Conservation (phyloP, 2,329 filamentous ascomycete species). For the Clarireedia sp. region DNA sequence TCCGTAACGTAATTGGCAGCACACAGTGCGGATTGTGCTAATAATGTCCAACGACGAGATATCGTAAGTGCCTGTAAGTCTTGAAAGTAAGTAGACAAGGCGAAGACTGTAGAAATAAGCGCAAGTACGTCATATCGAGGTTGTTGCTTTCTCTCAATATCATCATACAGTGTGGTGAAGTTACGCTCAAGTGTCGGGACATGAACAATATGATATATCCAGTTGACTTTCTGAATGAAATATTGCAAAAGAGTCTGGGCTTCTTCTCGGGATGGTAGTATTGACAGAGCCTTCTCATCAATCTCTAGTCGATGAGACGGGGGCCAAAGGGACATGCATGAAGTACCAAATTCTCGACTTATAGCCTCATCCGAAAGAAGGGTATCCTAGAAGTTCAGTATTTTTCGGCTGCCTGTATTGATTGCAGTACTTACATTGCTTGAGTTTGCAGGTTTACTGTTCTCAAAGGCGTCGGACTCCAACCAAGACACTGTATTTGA, state of each 20-base stretch:
- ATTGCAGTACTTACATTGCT: neutral
- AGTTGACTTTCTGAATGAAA: conserved; percentile 16
- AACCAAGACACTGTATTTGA: conserved; percentile 3
- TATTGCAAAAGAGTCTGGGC: conserved; percentile 14
- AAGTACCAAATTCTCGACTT: conserved; percentile 13
- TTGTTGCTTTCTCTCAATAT: conserved; percentile 10
- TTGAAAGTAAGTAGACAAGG: conserved; percentile 17
- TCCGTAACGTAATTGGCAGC: conserved; percentile 24
- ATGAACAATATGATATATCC: conserved; percentile 22
- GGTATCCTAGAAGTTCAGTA: neutral
- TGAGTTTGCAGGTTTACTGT: neutral
- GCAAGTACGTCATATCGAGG: conserved; percentile 14
- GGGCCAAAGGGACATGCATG: conserved; percentile 11
- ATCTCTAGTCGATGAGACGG: conserved; percentile 1
- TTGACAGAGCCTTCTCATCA: conserved; percentile 4
- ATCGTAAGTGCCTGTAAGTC: neutral
- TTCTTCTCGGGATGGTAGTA: conserved; percentile 14
- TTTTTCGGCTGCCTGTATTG: neutral
- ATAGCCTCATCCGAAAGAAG: conserved; percentile 3
- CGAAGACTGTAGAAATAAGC: conserved; percentile 17
- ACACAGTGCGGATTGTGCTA: conserved; percentile 17
- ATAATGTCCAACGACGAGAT: conserved; percentile 11
- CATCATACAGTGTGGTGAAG: conserved; percentile 13
- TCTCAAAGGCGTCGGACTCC: conserved; percentile 6
- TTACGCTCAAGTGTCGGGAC: conserved; percentile 15